These are phyloP conservation scores for Pseudonectria buxi DNA, from an alignment of 2,329 filamentous ascomycete species.

Conservation along the genomic window DNA sequence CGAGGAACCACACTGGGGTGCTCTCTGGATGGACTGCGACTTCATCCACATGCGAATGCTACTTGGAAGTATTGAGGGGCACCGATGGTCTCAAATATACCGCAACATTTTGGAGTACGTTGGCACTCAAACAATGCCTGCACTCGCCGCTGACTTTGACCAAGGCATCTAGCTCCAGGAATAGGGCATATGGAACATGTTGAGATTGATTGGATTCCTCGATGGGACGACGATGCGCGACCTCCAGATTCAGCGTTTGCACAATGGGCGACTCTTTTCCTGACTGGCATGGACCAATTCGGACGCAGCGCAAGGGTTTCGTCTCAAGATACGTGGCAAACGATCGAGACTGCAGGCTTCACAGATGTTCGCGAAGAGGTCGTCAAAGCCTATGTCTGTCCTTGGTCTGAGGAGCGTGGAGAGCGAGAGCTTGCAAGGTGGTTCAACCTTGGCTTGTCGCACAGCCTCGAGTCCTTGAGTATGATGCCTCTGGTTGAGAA, in stretches of 20 bases:
- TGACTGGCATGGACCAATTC: conserved; percentile 59
- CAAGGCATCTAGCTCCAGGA: conserved; percentile 68
- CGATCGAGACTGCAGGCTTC: conserved; percentile 67
- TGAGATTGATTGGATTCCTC: conserved; percentile 77
- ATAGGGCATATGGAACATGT: conserved; percentile 77
- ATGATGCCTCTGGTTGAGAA: conserved; percentile 61
- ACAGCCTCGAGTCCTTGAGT: conserved; percentile 66
- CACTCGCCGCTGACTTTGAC: conserved; percentile 6
- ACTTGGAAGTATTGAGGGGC: conserved; percentile 64
- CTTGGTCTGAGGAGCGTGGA: conserved; percentile 60
- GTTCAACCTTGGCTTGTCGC: conserved; percentile 74
- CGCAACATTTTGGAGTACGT: conserved; percentile 59
- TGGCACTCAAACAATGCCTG: neutral
- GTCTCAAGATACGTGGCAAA: conserved; percentile 42
- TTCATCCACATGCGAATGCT: conserved; percentile 78
- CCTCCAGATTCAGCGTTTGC: conserved; percentile 50
- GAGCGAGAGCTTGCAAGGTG: conserved; percentile 67
- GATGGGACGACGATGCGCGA: conserved; percentile 60
- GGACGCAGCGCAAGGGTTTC: conserved; percentile 59
- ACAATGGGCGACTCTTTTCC: conserved; percentile 64
- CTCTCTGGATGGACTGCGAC: conserved; percentile 54
- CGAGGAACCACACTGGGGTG: conserved; percentile 60
- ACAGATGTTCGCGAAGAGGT: conserved; percentile 67
- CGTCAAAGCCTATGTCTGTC: conserved; percentile 65
- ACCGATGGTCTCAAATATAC: conserved; percentile 67